Evolutionary conservation across 2,329 filamentous ascomycete genomes (phyloP), one percentile per base, ranked within the genome.

Genomic region (Nothophaeocryptopus gaeumannii): DNA sequence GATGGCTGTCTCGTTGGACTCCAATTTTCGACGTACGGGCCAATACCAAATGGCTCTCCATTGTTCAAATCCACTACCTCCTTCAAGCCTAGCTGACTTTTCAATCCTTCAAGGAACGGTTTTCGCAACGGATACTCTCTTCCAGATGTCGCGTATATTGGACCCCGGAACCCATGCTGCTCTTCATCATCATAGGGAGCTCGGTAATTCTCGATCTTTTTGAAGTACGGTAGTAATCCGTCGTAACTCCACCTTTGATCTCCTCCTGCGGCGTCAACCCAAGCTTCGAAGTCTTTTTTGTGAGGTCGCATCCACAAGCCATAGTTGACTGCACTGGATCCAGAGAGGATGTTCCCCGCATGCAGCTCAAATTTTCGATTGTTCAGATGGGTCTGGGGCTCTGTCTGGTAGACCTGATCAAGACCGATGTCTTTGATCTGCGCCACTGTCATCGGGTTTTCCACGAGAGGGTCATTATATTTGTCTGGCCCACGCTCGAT

Each of bases 401-500:
- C 14, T 13, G 50, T 47, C 38, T 26, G 20, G 31, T 40, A n/a
- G 15, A 34, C 2, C 16, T 52, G 31, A 2, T 36, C 13, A 20
- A 26, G 38, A 20, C 20, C 32, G 16, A 33, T 43, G 5, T 34
- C 38, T n/a, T 14, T 10, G 8, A 45, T 34, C 14, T 37, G 13
- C 44, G 44, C 43, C 4, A 39, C 50, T 9, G 34, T 29, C 2
- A 16, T 45, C 13, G 39, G 45, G 8, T 15, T 30, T 15, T 13
- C 12, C 9, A 48, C 39, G 13, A 20, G n/a, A 2, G 26, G 16
- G 15, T 48, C 39, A 75, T 86, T 86, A 71, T 85, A 92, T 71
- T 95, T 89, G 69, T 87, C 91, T 47, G 89, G 89, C 39, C 89
- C 90, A 58, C 84, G 89, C 75, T 95, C 90, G 68, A 95, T 86